Conservation (phyloP, 169 alveolate species). For the Plasmodium adleri region DNA sequence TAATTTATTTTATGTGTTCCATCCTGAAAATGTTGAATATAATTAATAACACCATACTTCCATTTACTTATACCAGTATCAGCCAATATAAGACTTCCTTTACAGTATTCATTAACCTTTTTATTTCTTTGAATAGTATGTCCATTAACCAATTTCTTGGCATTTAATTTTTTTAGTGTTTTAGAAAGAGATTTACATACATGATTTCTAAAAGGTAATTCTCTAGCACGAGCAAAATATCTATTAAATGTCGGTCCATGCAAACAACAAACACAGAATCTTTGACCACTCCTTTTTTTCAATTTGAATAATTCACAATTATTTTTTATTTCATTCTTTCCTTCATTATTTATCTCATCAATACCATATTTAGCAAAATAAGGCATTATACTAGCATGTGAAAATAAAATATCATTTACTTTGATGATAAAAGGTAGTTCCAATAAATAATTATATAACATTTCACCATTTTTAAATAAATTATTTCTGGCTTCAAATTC, state of each 20-base stretch:
- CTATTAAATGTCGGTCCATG: constrained; percentile 71
- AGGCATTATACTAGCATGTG: constrained; percentile 75
- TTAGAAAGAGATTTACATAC: constrained; percentile 50
- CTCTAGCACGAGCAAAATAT: constrained; percentile 22
- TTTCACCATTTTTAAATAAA: constrained; percentile 41
- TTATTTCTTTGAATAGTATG: constrained; percentile 55
- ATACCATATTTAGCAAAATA: constrained; percentile 56
- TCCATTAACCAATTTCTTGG: constrained; percentile 61
- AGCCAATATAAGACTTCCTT: constrained; percentile 28
- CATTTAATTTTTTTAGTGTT: constrained; percentile 27
- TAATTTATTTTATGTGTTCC: constrained; percentile 24
- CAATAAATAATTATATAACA: constrained; percentile 38
- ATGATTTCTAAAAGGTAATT: constrained; percentile 17
- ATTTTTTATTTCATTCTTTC: constrained; percentile 56
- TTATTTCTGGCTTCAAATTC: constrained; percentile 35
- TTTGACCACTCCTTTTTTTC: constrained; percentile 10
- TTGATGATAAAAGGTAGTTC: constrained; percentile 37
- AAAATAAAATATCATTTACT: constrained; percentile 60
- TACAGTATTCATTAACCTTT: constrained; percentile 39
- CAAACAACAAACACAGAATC: constrained; percentile 43
- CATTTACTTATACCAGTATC: constrained; percentile 70
- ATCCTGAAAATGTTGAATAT: constrained; percentile 54
- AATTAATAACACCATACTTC: constrained; percentile 49
- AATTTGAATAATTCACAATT: constrained; percentile 30
- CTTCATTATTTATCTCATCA: constrained; percentile 60